Conservation (phyloP, 306 rosid species). For the Mimosa bimucronata region DNA sequence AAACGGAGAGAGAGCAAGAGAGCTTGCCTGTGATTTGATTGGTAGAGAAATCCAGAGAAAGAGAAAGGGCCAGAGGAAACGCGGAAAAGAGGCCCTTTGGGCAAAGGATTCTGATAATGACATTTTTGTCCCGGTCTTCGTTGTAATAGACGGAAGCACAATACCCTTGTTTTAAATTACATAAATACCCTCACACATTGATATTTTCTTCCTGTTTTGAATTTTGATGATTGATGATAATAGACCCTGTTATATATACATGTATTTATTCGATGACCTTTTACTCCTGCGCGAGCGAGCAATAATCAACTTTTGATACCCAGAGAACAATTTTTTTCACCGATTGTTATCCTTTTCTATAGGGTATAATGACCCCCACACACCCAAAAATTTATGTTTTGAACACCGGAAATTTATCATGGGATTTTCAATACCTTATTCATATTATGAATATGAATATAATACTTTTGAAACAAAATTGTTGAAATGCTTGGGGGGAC, state of each 20-base stretch:
- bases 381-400: background rate
- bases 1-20: conserved; percentile 35
- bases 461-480: too few relatives aligned
- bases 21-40: conserved; percentile 52
- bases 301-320: too few relatives aligned
- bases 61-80: conserved; percentile 43
- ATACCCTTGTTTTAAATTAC: conserved; percentile 17
- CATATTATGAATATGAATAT: background rate
- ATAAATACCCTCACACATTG: conserved; percentile 7
- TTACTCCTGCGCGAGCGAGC: too few relatives aligned
- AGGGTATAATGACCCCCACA: too few relatives aligned
- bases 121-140: conserved; percentile 45
- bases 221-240: too few relatives aligned
- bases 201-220: background rate
- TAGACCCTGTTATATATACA: too few relatives aligned
- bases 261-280: too few relatives aligned
- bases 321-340: too few relatives aligned
- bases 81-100: conserved; percentile 46
- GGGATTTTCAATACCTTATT: background rate
- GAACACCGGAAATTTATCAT: background rate
- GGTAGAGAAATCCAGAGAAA: conserved; percentile 47
- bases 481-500: background rate
- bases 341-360: too few relatives aligned
- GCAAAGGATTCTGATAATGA: conserved; percentile 43
- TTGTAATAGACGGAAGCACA: background rate